phyloP scores from a whole-genome alignment of 495 filamentous ascomycete genomes.

The Penicillium dipodomyicola region DNA sequence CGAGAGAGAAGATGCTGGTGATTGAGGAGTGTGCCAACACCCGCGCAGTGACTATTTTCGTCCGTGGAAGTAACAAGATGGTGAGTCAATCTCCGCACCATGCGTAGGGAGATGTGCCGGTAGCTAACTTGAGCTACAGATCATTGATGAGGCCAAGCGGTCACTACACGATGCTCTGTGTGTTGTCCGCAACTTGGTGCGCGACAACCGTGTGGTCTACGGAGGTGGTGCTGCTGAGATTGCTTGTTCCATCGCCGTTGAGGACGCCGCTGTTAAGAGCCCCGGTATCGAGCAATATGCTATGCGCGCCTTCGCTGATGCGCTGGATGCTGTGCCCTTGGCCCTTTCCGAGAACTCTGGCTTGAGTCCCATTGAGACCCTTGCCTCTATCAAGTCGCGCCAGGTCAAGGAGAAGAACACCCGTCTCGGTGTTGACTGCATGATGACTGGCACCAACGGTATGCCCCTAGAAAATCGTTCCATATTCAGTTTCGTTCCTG shows the following conservation, averaged over 20 bases:
- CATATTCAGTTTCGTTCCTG: not conserved
- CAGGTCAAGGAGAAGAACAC: conserved; percentile 88
- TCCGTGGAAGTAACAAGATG: conserved; percentile 99
- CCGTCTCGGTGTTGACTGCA: conserved; percentile 93
- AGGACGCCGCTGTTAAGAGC: conserved; percentile 92
- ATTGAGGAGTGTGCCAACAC: conserved; percentile 99
- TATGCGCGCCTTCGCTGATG: conserved; percentile 96
- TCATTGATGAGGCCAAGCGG: conserved; percentile 98
- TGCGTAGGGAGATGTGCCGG: not conserved
- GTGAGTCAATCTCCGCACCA: conserved; percentile 44
- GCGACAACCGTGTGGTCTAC: conserved; percentile 97
- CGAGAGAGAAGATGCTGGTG: conserved; percentile 98
- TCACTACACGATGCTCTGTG: conserved; percentile 97
- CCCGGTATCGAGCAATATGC: conserved; percentile 96
- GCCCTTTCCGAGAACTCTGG: conserved; percentile 97
- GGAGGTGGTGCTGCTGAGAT: conserved; percentile 97
- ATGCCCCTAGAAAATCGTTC: conserved; percentile 25
- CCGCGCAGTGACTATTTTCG: conserved; percentile 90
- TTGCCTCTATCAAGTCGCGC: conserved; percentile 91
- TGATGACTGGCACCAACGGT: conserved; percentile 88
- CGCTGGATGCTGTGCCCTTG: conserved; percentile 93
- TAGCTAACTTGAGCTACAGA: conserved; percentile 52
- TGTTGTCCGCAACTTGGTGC: conserved; percentile 93
- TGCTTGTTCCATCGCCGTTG: conserved; percentile 92
- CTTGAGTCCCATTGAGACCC: conserved; percentile 89